Conservation (phyloP, 2,329 filamentous ascomycete species). For the Cucurbitaria berberidis region DNA sequence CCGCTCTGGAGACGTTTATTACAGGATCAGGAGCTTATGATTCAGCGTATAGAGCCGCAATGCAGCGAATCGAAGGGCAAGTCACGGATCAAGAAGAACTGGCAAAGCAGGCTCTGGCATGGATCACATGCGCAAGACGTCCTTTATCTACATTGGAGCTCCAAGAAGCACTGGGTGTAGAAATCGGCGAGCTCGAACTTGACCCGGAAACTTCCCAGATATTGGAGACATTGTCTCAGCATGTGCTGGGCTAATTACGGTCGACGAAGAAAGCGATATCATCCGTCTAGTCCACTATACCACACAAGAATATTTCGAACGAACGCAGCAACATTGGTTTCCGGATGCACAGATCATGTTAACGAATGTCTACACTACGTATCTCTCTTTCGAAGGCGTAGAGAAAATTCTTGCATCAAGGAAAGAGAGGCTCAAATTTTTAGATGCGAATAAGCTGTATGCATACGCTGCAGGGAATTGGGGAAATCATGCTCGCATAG, state of each 20-base stretch:
- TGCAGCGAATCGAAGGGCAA: constrained; percentile 54
- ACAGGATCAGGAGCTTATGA: constrained; percentile 44
- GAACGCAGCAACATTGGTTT: constrained; percentile 26
- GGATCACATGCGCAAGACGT: constrained; percentile 20
- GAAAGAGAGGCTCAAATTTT: too few relatives aligned
- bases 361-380: constrained; percentile 35
- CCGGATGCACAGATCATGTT: constrained; percentile 27
- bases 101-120: constrained; percentile 40
- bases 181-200: constrained; percentile 3
- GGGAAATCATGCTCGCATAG: neutral
- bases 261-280: constrained; percentile 35
- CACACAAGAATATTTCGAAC: constrained; percentile 38
- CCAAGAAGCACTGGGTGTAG: constrained; percentile 18
- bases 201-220: constrained; percentile 20
- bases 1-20: constrained; percentile 39
- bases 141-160: constrained; percentile 20
- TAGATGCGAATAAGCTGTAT: neutral
- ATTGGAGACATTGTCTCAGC: constrained; percentile 20
- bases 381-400: constrained; percentile 34
- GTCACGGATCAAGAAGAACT: constrained; percentile 36
- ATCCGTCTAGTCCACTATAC: constrained; percentile 41
- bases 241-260: constrained; percentile 40
- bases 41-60: constrained; percentile 51
- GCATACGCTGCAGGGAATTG: neutral
- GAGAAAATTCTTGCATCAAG: neutral